phyloP scores from a whole-genome alignment of 2,329 filamentous ascomycete genomes.

The Akanthomyces lecanii region DNA sequence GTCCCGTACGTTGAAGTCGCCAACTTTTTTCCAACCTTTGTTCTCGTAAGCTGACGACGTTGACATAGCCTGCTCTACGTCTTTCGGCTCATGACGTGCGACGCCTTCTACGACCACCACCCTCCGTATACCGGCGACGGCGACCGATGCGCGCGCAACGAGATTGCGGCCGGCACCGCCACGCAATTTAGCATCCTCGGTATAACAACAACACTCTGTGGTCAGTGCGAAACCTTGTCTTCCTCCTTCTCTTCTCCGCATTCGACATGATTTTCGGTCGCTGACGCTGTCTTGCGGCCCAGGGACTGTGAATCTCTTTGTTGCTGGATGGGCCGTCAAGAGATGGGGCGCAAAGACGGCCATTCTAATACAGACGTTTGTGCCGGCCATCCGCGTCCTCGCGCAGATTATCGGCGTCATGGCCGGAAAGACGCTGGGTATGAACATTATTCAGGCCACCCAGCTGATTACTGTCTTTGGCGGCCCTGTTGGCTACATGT shows the following conservation, averaged over 20 bases:
- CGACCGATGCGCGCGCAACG: slow-evolving; percentile 55
- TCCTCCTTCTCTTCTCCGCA: not conserved
- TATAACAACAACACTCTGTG: slow-evolving; percentile 64
- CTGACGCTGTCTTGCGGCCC: not conserved
- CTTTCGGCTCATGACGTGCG: slow-evolving; percentile 68
- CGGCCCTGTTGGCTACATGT: slow-evolving; percentile 64
- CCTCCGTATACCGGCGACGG: slow-evolving; percentile 43
- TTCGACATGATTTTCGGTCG: not conserved
- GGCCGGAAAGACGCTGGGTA: slow-evolving; percentile 57
- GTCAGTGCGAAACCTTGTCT: slow-evolving; percentile 27
- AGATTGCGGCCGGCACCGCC: slow-evolving; percentile 62
- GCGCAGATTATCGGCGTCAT: slow-evolving; percentile 63
- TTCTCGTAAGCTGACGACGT: not conserved
- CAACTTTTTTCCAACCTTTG: not conserved
- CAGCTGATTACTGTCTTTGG: slow-evolving; percentile 66
- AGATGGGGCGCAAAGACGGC: slow-evolving; percentile 59
- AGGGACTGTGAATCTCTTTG: slow-evolving; percentile 59
- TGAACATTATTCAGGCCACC: slow-evolving; percentile 62
- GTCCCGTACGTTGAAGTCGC: slow-evolving; percentile 37
- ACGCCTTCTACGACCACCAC: slow-evolving; percentile 61
- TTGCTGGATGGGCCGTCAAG: slow-evolving; percentile 65
- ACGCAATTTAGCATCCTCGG: slow-evolving; percentile 60
- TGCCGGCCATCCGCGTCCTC: slow-evolving; percentile 59
- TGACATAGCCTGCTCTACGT: slow-evolving; percentile 51
- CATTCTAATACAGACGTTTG: slow-evolving; percentile 58